These are phyloP conservation scores for Pseudogymnoascus sp. DNA, from an alignment of 2,329 filamentous ascomycete genomes.

Conservation along the genomic window DNA sequence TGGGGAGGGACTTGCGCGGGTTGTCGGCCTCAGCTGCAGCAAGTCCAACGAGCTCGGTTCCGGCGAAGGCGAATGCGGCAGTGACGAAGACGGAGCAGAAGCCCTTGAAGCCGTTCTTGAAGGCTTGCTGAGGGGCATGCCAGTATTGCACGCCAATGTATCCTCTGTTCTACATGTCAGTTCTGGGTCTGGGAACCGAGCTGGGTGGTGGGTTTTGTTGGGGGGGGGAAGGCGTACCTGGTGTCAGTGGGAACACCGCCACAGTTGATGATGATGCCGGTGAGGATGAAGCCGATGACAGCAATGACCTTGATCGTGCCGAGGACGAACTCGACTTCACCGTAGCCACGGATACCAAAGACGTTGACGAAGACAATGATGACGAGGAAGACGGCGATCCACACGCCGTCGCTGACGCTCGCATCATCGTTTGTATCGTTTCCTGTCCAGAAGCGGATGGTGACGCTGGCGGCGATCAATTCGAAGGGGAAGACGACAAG, in stretches of 20 bases:
- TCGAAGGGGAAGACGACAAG: conserved; percentile 46
- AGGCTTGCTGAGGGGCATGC: conserved; percentile 46
- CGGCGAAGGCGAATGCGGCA: conserved; percentile 54
- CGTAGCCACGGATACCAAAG: conserved; percentile 51
- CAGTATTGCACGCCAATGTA: conserved; percentile 57
- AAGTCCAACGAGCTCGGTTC: conserved; percentile 55
- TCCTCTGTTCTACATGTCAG: conserved; percentile 25
- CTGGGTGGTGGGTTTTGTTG: neutral
- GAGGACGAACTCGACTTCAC: conserved; percentile 49
- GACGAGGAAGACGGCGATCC: conserved; percentile 49
- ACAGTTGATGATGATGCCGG: conserved; percentile 52
- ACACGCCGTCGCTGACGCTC: conserved; percentile 43
- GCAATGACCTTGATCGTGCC: conserved; percentile 51
- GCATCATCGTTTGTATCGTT: conserved; percentile 28
- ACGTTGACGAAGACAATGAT: conserved; percentile 44
- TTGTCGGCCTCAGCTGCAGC: conserved; percentile 52
- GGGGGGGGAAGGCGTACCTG: conserved; percentile 17
- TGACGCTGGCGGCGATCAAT: conserved; percentile 46
- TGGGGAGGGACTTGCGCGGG: conserved; percentile 41
- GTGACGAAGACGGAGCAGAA: conserved; percentile 58
- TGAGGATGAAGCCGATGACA: conserved; percentile 56
- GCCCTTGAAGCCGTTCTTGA: conserved; percentile 53
- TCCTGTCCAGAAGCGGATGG: conserved; percentile 45
- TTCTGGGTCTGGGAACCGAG: neutral
- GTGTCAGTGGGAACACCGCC: conserved; percentile 40